A percentile compares a stretch with the other conserved stretches of the same genome.
phyloP scores from a whole-genome alignment of 1,284 basidiomycete genomes.

The Porogramme epimiltina region DNA sequence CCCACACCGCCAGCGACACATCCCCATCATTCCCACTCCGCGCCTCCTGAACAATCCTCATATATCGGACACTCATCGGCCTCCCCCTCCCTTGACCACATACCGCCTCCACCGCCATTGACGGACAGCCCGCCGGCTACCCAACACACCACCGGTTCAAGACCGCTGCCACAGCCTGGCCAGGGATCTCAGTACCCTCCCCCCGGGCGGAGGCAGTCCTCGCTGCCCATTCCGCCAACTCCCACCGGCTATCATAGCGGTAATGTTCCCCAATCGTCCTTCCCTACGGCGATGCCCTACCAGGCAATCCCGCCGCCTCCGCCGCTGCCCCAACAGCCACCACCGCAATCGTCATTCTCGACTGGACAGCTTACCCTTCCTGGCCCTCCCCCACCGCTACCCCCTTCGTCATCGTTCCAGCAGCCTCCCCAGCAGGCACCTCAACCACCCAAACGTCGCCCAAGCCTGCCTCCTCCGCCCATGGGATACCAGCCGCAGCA shows the following conservation, averaged over 20 bases:
- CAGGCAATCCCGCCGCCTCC: constrained; percentile 41
- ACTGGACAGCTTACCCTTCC: constrained; percentile 30
- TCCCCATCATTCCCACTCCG: constrained; percentile 12
- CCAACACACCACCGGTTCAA: constrained; percentile 41
- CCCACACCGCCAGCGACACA: constrained; percentile 9
- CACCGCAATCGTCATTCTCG: constrained; percentile 20
- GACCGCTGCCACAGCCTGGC: constrained; percentile 50
- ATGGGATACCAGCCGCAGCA: constrained; percentile 29
- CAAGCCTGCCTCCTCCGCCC: constrained; percentile 44
- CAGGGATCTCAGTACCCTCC: constrained; percentile 15
- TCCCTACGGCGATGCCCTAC: constrained; percentile 18
- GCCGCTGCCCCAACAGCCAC: constrained; percentile 25
- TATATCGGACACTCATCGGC: constrained; percentile 19
- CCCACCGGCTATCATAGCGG: constrained; percentile 23
- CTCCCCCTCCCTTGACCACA: constrained; percentile 35
- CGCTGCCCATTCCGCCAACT: constrained; percentile 24
- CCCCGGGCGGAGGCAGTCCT: constrained; percentile 20
- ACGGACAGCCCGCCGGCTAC: constrained; percentile 36
- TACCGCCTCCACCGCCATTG: constrained; percentile 33
- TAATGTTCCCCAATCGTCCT: constrained; percentile 6
- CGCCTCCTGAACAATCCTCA: constrained; percentile 20
- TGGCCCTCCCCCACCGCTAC: constrained; percentile 45
- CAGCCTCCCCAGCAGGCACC: constrained; percentile 7
- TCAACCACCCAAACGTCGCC: constrained; percentile 25
- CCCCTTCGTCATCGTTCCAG: constrained; percentile 32